phyloP scores from a whole-genome alignment of 2,329 filamentous ascomycete species.

The Aureobasidium vineae region DNA sequence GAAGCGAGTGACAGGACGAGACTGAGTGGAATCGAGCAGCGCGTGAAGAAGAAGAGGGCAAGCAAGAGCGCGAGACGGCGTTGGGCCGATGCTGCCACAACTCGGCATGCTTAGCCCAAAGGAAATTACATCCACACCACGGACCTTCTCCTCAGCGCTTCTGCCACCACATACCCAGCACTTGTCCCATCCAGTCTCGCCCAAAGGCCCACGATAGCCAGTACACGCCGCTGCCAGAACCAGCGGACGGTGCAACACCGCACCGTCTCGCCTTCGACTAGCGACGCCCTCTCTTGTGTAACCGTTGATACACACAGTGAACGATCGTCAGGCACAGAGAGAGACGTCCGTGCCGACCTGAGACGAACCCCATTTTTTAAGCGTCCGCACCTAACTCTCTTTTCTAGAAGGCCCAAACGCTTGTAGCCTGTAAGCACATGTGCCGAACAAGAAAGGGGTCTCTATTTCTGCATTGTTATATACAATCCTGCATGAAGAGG shows the following conservation, averaged over 20 bases:
- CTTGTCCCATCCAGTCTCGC: neutral
- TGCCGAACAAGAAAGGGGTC: slow-evolving; percentile 16
- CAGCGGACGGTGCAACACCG: slow-evolving; percentile 14
- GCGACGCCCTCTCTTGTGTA: slow-evolving; percentile 12
- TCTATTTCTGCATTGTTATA: slow-evolving; percentile 18
- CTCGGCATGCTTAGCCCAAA: slow-evolving; percentile 20
- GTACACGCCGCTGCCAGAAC: neutral
- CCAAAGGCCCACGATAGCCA: neutral
- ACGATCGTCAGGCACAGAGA: slow-evolving; percentile 21
- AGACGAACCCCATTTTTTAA: slow-evolving; percentile 23
- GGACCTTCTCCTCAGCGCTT: slow-evolving; percentile 20
- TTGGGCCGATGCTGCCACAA: slow-evolving; percentile 22
- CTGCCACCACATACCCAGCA: neutral
- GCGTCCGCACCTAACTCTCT: slow-evolving; percentile 21
- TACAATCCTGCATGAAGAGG: neutral
- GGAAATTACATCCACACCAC: slow-evolving; percentile 20
- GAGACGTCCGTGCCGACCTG: slow-evolving; percentile 5
- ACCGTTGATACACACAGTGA: slow-evolving; percentile 15
- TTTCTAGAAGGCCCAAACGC: slow-evolving; percentile 23
- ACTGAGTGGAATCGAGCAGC: slow-evolving; percentile 4
- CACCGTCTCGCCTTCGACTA: neutral
- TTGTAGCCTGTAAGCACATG: slow-evolving; percentile 10
- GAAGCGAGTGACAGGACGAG: slow-evolving; percentile 23
- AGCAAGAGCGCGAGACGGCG: slow-evolving; percentile 14
- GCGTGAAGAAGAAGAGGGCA: slow-evolving; percentile 19